Evolutionary conservation across 495 filamentous ascomycete species (phyloP), one percentile per base, ranked within the genome.

Genomic region (Venustampulla echinocandica): DNA sequence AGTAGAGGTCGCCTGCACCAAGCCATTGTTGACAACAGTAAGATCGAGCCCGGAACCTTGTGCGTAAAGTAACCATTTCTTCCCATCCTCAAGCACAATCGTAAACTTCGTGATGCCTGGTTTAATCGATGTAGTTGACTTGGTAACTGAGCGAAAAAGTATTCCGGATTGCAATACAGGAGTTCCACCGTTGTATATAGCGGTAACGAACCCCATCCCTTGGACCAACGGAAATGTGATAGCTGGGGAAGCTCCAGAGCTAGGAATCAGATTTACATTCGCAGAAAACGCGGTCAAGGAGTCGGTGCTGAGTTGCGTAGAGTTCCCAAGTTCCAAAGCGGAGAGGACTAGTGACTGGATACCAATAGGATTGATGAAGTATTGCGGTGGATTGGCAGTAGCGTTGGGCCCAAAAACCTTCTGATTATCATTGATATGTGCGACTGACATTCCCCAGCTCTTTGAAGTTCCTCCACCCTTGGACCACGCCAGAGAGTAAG

Each of bases 131-230:
- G 66, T 63, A 14, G 74, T 67, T 9, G 71, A 68, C 23, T 77
- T 81, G 2, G 74, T 78, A 24, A 96, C 65, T 15, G 75, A 76
- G 14, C 70, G 70, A 69, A 86, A 94, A 53, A 79, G 80, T 1
- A 90, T 71, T 9, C 79, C 81, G 42, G 81, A 85, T 53, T 86
- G 77, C 18, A 97, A 68, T 10, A 82, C 35, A 2, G 90, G 90
- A 20, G 79, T 76, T 3, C 79, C 67, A 24, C 74, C 73, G 34
- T 69, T 73, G 63, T 90, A 97, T n/a, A 84, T 46, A 2, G 71
- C 90, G 3, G 88, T 95, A 10, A 93, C 74, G 51, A 87, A 90
- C 0, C 77, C 88, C 81, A 90, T 90, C 2, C 92, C 92, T 60
- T 96, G 90, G 1, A 94, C 80, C 5, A 95, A 59, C 0, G 90